These are phyloP conservation scores for Tirmania nivea DNA, from an alignment of 495 filamentous ascomycete species.

Conservation along the genomic window DNA sequence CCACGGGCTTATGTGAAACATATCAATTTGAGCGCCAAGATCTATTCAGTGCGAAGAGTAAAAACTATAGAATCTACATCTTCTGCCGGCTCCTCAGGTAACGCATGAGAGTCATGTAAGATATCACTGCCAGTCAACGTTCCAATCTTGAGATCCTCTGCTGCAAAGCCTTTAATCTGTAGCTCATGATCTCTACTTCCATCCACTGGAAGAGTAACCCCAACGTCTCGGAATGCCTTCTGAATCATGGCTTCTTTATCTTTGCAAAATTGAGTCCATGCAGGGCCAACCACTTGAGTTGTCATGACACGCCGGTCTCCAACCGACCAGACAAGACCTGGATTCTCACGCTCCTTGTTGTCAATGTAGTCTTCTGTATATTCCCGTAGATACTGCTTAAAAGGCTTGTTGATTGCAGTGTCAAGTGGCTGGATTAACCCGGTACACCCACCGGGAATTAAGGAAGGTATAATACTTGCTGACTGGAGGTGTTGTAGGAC, in stretches of 20 bases:
- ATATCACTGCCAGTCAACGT: background rate
- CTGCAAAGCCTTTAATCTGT: too few species aligned
- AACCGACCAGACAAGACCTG: background rate
- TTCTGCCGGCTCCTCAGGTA: background rate
- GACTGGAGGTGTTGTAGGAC: background rate
- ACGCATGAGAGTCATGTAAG: background rate
- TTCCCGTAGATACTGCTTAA: background rate
- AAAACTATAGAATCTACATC: background rate
- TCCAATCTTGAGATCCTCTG: too few species aligned
- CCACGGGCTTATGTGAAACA: too few species aligned
- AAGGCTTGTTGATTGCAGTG: background rate
- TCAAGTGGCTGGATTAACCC: constrained; percentile 1
- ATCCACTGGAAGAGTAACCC: too few species aligned
- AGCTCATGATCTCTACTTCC: too few species aligned
- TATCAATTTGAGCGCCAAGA: too few species aligned
- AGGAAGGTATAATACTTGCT: background rate
- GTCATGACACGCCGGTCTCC: background rate
- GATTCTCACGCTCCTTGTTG: background rate
- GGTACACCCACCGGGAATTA: background rate
- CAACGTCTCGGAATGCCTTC: too few species aligned
- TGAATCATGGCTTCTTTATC: background rate
- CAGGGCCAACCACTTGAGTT: background rate
- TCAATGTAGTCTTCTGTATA: background rate
- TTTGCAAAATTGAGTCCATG: background rate
- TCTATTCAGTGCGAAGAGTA: background rate